A percentile compares a stretch with the other conserved stretches of the same genome.
phyloP scores from a whole-genome alignment of 805 yeast genomes.

The Schizosaccharomyces cryophilus region DNA sequence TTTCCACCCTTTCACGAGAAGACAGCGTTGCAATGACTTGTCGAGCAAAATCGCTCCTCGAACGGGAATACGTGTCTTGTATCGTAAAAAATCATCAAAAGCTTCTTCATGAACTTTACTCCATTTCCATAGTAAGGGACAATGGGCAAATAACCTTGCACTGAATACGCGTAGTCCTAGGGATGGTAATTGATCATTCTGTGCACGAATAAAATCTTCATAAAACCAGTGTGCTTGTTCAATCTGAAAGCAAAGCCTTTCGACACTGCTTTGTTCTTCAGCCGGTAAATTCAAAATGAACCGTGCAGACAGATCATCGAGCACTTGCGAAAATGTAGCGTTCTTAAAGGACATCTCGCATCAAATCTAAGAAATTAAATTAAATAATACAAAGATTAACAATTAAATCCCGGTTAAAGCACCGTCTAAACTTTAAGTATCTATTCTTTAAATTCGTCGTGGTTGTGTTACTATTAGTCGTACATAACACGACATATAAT shows the following conservation, averaged over 20 bases:
- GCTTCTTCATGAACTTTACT: constrained; percentile 27
- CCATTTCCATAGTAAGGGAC: constrained; percentile 21
- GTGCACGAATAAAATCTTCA: constrained; percentile 50
- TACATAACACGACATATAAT: too few species aligned
- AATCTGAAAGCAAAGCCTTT: constrained; percentile 68
- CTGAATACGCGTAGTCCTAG: constrained; percentile 60
- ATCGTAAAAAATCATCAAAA: constrained; percentile 49
- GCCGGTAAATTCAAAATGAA: constrained; percentile 79
- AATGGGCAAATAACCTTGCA: constrained; percentile 52
- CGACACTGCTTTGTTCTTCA: constrained; percentile 64
- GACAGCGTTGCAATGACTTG: constrained; percentile 27
- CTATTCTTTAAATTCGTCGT: too few species aligned
- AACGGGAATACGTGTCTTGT: constrained; percentile 79
- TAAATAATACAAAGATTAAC: background rate
- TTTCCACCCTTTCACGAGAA: constrained; percentile 68
- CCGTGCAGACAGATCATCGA: constrained; percentile 27
- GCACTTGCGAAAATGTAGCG: constrained; percentile 42
- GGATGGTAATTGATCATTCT: constrained; percentile 52
- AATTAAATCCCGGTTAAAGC: too few species aligned
- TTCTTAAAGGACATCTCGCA: background rate
- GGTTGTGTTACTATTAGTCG: too few species aligned
- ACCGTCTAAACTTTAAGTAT: too few species aligned
- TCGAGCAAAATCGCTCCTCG: constrained; percentile 84
- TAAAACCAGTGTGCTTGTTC: constrained; percentile 99
- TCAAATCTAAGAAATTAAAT: background rate